These are phyloP conservation scores for Xylaria curta DNA, from an alignment of 495 filamentous ascomycete species.

Conservation along the genomic window DNA sequence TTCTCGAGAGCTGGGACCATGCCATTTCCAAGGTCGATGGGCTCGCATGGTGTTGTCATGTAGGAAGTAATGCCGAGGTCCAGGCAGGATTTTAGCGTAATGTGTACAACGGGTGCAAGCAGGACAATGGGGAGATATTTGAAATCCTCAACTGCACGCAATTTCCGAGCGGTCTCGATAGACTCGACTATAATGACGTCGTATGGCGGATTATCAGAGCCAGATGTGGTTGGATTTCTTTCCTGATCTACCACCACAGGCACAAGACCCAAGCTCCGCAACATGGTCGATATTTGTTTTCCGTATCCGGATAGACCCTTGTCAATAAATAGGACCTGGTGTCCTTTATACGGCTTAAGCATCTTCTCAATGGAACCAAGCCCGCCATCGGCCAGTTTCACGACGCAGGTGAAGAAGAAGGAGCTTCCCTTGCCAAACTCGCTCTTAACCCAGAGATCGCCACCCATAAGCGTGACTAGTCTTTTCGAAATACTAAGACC, in stretches of 20 bases:
- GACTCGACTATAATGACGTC: slow-evolving; percentile 98
- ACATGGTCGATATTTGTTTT: slow-evolving; percentile 77
- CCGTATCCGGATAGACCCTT: slow-evolving; percentile 83
- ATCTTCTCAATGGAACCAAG: slow-evolving; percentile 81
- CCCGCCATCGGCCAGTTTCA: slow-evolving; percentile 84
- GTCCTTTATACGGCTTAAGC: slow-evolving; percentile 86
- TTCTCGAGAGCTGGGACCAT: slow-evolving; percentile 98
- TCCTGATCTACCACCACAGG: slow-evolving; percentile 82
- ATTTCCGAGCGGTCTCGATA: slow-evolving; percentile 82
- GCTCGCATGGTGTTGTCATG: slow-evolving; percentile 96
- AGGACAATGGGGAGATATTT: slow-evolving; percentile 98
- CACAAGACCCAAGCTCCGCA: slow-evolving; percentile 77
- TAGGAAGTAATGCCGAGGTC: slow-evolving; percentile 97
- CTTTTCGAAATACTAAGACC: slow-evolving; percentile 96
- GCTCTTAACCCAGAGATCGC: slow-evolving; percentile 96
- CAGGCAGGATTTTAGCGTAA: slow-evolving; percentile 91
- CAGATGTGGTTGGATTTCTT: slow-evolving; percentile 58
- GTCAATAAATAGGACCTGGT: slow-evolving; percentile 96
- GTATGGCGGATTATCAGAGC: slow-evolving; percentile 68
- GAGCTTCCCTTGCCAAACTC: slow-evolving; percentile 91
- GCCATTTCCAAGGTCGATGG: slow-evolving; percentile 95
- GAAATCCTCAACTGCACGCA: slow-evolving; percentile 90
- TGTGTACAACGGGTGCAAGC: slow-evolving; percentile 86
- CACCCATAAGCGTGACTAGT: slow-evolving; percentile 95
- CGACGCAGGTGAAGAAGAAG: slow-evolving; percentile 96